phyloP scores from a whole-genome alignment of 345 rosid genomes.

The Heritiera fomes region DNA sequence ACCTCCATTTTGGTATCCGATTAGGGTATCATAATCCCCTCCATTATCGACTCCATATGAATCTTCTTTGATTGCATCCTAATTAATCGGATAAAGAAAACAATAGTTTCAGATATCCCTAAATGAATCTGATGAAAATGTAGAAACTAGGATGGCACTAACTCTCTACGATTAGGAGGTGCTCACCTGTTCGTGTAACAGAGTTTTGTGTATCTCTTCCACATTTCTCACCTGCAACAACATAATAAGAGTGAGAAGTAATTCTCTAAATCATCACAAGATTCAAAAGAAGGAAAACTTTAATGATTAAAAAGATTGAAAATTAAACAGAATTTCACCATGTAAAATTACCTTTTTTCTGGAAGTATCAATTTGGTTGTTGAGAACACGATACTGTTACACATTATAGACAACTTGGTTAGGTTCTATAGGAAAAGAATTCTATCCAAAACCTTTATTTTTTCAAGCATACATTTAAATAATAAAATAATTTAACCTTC shows the following conservation, averaged over 20 bases:
- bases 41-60: slow-evolving; percentile 67
- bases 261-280: background rate
- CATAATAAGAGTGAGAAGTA: background rate
- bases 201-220: slow-evolving; percentile 45
- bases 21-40: slow-evolving; percentile 48
- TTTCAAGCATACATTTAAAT: too few relatives aligned
- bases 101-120: too few relatives aligned
- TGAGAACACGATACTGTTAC: slow-evolving; percentile 45
- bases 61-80: slow-evolving; percentile 53
- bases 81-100: slow-evolving; percentile 19
- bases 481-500: too few relatives aligned
- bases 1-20: slow-evolving; percentile 47
- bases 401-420: background rate
- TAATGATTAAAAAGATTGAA: background rate
- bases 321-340: too few relatives aligned
- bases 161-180: background rate
- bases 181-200: slow-evolving; percentile 50
- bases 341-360: slow-evolving; percentile 56
- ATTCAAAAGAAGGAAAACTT: background rate
- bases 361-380: slow-evolving; percentile 55
- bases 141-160: too few relatives aligned
- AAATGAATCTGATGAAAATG: background rate
- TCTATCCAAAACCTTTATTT: too few relatives aligned
- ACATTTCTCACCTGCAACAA: slow-evolving; percentile 49
- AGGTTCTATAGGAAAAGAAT: background rate